Evolutionary conservation across 2,329 filamentous ascomycete species (phyloP).

Genomic region (Rhynchosporium secalis): DNA sequence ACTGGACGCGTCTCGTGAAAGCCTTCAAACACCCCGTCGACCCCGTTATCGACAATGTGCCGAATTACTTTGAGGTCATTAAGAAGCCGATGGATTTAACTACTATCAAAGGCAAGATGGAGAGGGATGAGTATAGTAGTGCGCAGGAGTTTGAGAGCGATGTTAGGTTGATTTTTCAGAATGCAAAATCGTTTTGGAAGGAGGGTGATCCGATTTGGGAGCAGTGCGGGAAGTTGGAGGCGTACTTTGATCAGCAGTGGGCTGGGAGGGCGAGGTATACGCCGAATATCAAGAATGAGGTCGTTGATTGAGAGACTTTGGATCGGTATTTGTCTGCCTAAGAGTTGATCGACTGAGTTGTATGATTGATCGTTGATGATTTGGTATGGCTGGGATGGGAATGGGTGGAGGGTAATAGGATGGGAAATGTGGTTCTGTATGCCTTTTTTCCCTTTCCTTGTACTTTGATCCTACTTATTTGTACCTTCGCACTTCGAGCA

Average conservation of each 20-base stretch:
- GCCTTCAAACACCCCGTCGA: slow-evolving; percentile 62
- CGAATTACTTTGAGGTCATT: slow-evolving; percentile 62
- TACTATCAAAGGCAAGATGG: slow-evolving; percentile 62
- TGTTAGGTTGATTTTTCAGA: slow-evolving; percentile 62
- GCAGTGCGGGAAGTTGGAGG: slow-evolving; percentile 58
- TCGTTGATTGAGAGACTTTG: slow-evolving; percentile 21
- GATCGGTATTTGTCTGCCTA: too few relatives aligned
- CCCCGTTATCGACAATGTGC: slow-evolving; percentile 56
- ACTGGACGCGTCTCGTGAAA: slow-evolving; percentile 65
- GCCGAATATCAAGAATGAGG: slow-evolving; percentile 52
- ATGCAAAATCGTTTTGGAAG: slow-evolving; percentile 65
- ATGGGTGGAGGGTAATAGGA: too few relatives aligned
- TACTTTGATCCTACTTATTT: too few relatives aligned
- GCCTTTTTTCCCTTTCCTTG: too few relatives aligned
- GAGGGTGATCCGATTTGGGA: slow-evolving; percentile 55
- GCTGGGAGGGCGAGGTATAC: slow-evolving; percentile 59
- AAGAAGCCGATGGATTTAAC: slow-evolving; percentile 62
- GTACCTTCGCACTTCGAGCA: too few relatives aligned
- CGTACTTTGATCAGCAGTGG: slow-evolving; percentile 60
- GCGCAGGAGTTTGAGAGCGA: slow-evolving; percentile 57
- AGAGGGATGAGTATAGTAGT: slow-evolving; percentile 50
- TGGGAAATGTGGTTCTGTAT: too few relatives aligned
- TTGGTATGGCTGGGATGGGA: too few relatives aligned
- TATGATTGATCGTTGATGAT: too few relatives aligned
- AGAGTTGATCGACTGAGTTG: too few relatives aligned